Evolutionary conservation across 208 protist species (phyloP).

Genomic region (Eutreptiella sp.): DNA sequence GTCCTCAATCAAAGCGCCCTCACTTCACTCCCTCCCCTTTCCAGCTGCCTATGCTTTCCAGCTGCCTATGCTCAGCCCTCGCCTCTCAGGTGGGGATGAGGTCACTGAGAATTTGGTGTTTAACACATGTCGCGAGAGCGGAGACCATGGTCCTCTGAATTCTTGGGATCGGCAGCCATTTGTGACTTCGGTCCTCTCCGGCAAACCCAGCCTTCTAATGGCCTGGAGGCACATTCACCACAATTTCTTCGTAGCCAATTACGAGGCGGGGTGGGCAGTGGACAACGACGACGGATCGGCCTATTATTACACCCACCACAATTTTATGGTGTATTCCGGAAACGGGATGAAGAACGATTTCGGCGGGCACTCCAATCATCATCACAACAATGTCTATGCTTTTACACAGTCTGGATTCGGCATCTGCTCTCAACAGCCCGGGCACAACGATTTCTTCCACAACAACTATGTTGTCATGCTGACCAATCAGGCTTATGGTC

Average conservation of each 20-base stretch:
- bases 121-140: conserved; percentile 23
- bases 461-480: conserved; percentile 23
- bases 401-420: not conserved
- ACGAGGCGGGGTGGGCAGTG: conserved; percentile 3
- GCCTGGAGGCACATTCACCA: conserved; percentile 10
- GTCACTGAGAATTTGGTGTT: conserved; percentile 3
- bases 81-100: not conserved
- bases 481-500: too few species aligned
- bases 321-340: conserved; percentile 30
- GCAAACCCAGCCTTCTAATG: conserved; percentile 9
- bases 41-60: too few species aligned
- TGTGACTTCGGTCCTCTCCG: conserved; percentile 22
- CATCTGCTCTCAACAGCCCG: not conserved
- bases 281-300: conserved; percentile 34
- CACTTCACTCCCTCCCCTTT: too few species aligned
- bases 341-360: conserved; percentile 34
- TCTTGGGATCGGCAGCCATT: conserved; percentile 34
- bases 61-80: too few species aligned
- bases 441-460: conserved; percentile 14
- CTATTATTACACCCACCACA: conserved; percentile 35
- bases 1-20: too few species aligned
- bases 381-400: conserved; percentile 28
- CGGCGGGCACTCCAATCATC: conserved; percentile 26
- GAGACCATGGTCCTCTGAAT: conserved; percentile 33
- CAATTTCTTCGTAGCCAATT: conserved; percentile 38